phyloP scores from a whole-genome alignment of 805 yeast species.

The Wickerhamiella azymoides region DNA sequence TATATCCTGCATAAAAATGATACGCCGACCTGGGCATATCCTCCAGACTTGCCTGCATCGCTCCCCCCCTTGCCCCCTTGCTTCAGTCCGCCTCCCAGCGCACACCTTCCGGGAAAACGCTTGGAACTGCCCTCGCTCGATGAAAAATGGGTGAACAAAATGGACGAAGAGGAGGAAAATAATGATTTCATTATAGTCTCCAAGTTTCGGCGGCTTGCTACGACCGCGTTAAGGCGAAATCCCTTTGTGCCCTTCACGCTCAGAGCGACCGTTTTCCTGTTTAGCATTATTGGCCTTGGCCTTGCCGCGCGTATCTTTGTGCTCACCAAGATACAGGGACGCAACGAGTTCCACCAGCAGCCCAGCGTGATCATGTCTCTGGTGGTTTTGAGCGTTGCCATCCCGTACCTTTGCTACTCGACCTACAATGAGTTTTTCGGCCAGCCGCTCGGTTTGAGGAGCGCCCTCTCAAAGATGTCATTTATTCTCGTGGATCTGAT shows the following conservation, averaged over 20 bases:
- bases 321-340: conserved; percentile 21
- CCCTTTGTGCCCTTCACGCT: conserved; percentile 72
- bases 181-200: conserved; percentile 2
- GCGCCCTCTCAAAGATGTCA: conserved; percentile 71
- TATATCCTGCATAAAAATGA: conserved; percentile 7
- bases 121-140: conserved; percentile 14
- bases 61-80: conserved; percentile 1
- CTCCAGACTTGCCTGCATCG: conserved; percentile 1
- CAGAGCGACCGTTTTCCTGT: conserved; percentile 42
- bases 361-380: conserved; percentile 91
- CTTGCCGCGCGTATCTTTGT: conserved; percentile 42
- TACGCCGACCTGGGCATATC: conserved; percentile 4
- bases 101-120: neutral
- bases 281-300: conserved; percentile 57
- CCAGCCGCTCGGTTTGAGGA: conserved; percentile 79
- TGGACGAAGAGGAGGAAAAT: conserved; percentile 8
- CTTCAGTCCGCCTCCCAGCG: neutral
- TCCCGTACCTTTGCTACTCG: conserved; percentile 64
- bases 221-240: conserved; percentile 44
- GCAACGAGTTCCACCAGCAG: conserved; percentile 12
- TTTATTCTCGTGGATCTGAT: conserved; percentile 69
- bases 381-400: conserved; percentile 65
- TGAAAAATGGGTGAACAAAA: conserved; percentile 16
- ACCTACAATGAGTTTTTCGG: conserved; percentile 86
- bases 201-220: conserved; percentile 1